Percentiles rank a stretch among this genome's conserved stretches.
Conservation (phyloP, 192 early-diverging fungal genomes). For the Entophlyctis helioformis region DNA sequence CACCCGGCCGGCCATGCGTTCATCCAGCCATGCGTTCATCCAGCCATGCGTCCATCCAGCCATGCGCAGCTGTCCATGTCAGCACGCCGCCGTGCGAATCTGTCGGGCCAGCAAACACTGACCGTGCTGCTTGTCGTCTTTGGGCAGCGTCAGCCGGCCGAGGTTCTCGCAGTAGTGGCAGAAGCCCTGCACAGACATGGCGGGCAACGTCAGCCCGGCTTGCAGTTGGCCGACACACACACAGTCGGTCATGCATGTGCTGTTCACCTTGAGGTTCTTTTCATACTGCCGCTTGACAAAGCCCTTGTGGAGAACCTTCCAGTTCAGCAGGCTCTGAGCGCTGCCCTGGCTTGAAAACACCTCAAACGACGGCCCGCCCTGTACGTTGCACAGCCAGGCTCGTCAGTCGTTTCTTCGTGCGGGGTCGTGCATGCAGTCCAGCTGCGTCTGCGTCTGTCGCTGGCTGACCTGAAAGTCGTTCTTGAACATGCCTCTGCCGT, state of each 20-base stretch:
- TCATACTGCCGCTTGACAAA: constrained; percentile 19
- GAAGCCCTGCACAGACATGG: constrained; percentile 13
- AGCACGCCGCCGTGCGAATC: not conserved
- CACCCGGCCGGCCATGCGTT: too few relatives aligned
- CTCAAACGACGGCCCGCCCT: constrained; percentile 27
- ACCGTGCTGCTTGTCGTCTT: constrained; percentile 22
- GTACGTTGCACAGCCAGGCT: too few relatives aligned
- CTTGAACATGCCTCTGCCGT: constrained; percentile 24
- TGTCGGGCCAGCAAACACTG: not conserved
- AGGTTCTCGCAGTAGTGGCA: constrained; percentile 19
- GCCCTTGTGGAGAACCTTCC: constrained; percentile 18
- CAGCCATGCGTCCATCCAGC: too few relatives aligned
- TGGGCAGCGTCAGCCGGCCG: constrained; percentile 21
- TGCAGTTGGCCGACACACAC: too few relatives aligned
- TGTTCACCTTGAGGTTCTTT: constrained; percentile 14
- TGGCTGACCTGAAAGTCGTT: constrained; percentile 14
- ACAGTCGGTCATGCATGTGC: too few relatives aligned
- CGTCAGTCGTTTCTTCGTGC: not conserved
- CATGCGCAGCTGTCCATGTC: constrained; percentile 10
- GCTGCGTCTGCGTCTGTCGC: not conserved
- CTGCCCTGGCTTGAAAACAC: constrained; percentile 18
- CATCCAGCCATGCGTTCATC: too few relatives aligned
- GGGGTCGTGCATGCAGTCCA: not conserved
- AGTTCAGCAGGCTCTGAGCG: constrained; percentile 15
- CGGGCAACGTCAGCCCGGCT: too few relatives aligned